These are phyloP conservation scores for Monosporascus sp. DNA, from an alignment of 2,329 filamentous ascomycete genomes.

Conservation along the genomic window DNA sequence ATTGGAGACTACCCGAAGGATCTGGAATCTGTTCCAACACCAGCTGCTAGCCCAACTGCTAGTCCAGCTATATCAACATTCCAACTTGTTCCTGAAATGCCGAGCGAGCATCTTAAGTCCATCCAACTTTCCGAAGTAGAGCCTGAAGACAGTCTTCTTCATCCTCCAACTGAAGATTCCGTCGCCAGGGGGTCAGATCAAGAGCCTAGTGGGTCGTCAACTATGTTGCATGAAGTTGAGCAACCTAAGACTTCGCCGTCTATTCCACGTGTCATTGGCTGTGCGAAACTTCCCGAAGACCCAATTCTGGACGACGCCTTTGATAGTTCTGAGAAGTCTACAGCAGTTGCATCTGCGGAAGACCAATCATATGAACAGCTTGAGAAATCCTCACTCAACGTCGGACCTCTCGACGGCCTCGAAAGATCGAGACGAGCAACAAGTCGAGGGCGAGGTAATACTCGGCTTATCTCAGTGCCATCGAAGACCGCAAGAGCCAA, in stretches of 20 bases:
- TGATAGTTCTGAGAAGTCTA: background rate
- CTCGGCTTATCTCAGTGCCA: background rate
- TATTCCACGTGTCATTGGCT: background rate
- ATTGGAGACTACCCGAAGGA: background rate
- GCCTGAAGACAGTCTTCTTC: background rate
- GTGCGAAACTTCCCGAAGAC: background rate
- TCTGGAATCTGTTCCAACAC: background rate
- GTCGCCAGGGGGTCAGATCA: background rate
- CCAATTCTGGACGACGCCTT: too few relatives aligned
- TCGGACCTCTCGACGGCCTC: too few relatives aligned
- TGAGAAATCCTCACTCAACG: too few relatives aligned
- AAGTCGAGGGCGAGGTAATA: background rate
- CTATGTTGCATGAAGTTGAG: background rate
- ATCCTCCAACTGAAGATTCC: background rate
- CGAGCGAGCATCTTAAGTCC: background rate
- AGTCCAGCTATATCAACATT: background rate
- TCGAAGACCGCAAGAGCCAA: background rate
- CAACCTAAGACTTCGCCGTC: background rate
- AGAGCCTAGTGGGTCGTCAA: background rate
- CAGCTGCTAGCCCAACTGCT: background rate
- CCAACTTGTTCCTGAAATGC: background rate
- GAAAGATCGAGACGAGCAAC: too few relatives aligned
- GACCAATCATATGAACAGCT: too few relatives aligned
- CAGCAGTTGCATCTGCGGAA: too few relatives aligned
- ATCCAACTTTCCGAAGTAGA: background rate